Evolutionary conservation across 371 early-diverging fungal species (phyloP).

Genomic region (Zopfochytrium polystomum): DNA sequence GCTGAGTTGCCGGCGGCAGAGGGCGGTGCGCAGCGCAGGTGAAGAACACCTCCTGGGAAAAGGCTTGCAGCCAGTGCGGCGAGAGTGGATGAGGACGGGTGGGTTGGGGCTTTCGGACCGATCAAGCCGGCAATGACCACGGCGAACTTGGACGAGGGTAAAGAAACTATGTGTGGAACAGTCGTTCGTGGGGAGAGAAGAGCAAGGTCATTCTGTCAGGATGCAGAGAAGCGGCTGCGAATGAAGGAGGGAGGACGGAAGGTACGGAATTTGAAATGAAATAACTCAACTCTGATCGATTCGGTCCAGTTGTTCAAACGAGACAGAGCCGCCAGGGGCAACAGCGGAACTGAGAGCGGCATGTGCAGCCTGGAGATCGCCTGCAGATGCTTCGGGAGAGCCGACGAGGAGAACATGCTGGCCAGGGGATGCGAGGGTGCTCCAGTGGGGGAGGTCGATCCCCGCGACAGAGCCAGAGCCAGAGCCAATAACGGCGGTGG

Average conservation of each 20-base stretch:
- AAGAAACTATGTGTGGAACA: no score
- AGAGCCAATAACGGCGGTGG: no score
- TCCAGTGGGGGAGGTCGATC: no score
- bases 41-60: slow-evolving; percentile 53
- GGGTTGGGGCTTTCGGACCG: slow-evolving; percentile 51
- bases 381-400: slow-evolving; percentile 48
- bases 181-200: no score
- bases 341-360: slow-evolving; percentile 36
- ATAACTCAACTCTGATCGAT: slow-evolving; percentile 55
- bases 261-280: no score
- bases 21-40: slow-evolving; percentile 32
- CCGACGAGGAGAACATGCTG: slow-evolving; percentile 57
- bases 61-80: slow-evolving; percentile 51
- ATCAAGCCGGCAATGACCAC: slow-evolving; percentile 52
- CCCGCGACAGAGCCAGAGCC: no score
- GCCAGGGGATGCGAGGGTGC: slow-evolving; percentile 19
- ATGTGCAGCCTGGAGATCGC: slow-evolving; percentile 41
- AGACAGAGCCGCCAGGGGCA: slow-evolving; percentile 42
- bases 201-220: no score
- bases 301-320: slow-evolving; percentile 71
- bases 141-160: slow-evolving; percentile 52
- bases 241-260: no score
- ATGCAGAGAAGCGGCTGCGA: no score
- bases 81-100: slow-evolving; percentile 53
- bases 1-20: slow-evolving; percentile 28